Base-by-base conservation (phyloP, 2,329 filamentous ascomycete genomes). In the Curvularia verruculosa region DNA sequence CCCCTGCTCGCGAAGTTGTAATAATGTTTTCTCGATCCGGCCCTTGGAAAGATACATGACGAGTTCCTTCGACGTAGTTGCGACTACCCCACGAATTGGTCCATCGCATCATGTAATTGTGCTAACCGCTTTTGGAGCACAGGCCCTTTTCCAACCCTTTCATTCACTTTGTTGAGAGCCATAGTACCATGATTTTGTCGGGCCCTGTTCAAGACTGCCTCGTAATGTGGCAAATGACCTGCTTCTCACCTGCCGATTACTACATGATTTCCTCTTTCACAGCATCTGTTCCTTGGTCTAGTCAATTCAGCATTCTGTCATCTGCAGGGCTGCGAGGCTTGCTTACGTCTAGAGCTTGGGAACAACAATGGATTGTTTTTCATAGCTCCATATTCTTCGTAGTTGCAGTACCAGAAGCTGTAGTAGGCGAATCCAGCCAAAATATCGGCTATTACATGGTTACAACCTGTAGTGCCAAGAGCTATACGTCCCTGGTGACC, bases 401-500 rank as follows among this genome's bases (percentile, higher is more conserved):
- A 6, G 18, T 8, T 9, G 5, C 1, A 29, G 2, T 18, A 44
- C 29, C 36, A 52, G 46, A 50, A 44, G 19, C 21, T 54, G 8
- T 5, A 18, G 1, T 51, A n/a, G n/a, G 52, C 28, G 49, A 40
- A 13, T 43, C 19, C 31, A 36, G 2, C 26, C 55, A 9, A 52
- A 51, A 49, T 47, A 58, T 26, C 53, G 45, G 5, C 39, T 29
- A 26, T 48, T 54, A 23, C 34, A 29, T 2, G 56, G 56, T 29
- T 55, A 56, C 19, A 51, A 56, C 3, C 52, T 51, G 47, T 46
- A 55, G 6, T 59, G 51, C 50, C 53, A 56, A 18, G 51, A 55
- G n/a, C 56, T 52, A 18, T 7, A 37, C 8, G 37, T 49, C 26
- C 54, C 47, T 36, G 46, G 29, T 1, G 24, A 55, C 49, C 47